phyloP scores from a whole-genome alignment of 257 asterid genomes.

The Nemophila menziesii region DNA sequence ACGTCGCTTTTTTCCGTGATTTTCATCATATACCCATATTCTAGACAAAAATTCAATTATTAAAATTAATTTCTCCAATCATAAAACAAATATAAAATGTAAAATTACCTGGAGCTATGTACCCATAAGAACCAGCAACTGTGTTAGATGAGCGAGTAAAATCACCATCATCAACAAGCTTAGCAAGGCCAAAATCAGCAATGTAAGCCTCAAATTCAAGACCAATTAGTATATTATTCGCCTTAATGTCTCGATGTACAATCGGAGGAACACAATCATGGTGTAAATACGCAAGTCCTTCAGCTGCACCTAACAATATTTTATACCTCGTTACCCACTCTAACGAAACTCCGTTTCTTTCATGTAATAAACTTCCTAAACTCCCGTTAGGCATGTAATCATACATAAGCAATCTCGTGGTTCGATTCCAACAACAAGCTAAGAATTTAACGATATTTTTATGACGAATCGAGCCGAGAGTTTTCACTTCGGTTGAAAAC shows the following conservation, averaged over 20 bases:
- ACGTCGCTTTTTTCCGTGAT: conserved; percentile 35
- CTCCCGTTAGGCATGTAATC: conserved; percentile 44
- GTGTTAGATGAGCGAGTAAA: conserved; percentile 33
- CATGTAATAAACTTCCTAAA: conserved; percentile 37
- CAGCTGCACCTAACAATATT: conserved; percentile 34
- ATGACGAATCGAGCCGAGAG: conserved; percentile 35
- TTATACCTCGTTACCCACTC: conserved; percentile 35
- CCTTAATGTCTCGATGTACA: conserved; percentile 42
- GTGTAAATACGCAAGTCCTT: conserved; percentile 36
- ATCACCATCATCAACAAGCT: conserved; percentile 35
- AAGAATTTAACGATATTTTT: conserved; percentile 38
- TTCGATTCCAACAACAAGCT: conserved; percentile 35
- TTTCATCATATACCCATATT: conserved; percentile 39
- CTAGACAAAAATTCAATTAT: conserved; percentile 7
- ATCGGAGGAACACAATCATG: conserved; percentile 44
- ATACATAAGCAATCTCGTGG: conserved; percentile 33
- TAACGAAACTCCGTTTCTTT: conserved; percentile 22
- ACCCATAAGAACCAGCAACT: conserved; percentile 39
- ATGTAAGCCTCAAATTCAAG: conserved; percentile 37
- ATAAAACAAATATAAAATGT: too few relatives aligned
- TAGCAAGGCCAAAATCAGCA: conserved; percentile 43
- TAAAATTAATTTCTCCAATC: neutral
- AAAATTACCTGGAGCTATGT: conserved; percentile 36
- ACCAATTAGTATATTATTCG: conserved; percentile 40
- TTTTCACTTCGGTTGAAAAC: conserved; percentile 32